Conservation (phyloP, 352 stramenopile genomes). For the Phytophthora agathidicida region DNA sequence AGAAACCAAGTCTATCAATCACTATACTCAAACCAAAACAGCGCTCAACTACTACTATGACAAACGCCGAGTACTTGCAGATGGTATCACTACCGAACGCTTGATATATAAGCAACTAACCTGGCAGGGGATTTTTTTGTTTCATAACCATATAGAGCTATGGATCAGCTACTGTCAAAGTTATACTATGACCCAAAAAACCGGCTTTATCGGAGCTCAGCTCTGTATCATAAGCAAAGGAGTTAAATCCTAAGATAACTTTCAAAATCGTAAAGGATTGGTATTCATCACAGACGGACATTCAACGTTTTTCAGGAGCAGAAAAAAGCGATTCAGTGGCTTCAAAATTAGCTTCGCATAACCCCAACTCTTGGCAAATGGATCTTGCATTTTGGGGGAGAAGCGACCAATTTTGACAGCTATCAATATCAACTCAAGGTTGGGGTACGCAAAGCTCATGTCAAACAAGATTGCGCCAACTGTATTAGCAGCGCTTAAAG, state of each 20-base stretch:
- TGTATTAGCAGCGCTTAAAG: slow-evolving; percentile 31
- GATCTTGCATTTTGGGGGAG: too few species aligned
- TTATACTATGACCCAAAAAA: slow-evolving; percentile 38
- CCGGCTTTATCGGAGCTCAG: slow-evolving; percentile 23
- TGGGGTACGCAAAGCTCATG: slow-evolving; percentile 44
- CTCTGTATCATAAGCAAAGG: slow-evolving; percentile 30
- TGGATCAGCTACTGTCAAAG: slow-evolving; percentile 21
- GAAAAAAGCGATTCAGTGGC: too few species aligned
- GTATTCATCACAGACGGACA: too few species aligned
- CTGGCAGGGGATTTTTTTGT: background rate
- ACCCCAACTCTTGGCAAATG: too few species aligned
- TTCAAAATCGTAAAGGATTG: too few species aligned
- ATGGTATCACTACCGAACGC: slow-evolving; percentile 1
- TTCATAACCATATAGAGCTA: slow-evolving; percentile 13
- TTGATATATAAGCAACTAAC: slow-evolving; percentile 7
- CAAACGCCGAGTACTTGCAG: too few species aligned
- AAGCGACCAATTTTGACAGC: too few species aligned
- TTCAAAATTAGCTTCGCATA: too few species aligned
- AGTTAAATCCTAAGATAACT: slow-evolving; percentile 13
- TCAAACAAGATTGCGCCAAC: slow-evolving; percentile 37
- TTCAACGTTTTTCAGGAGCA: too few species aligned
- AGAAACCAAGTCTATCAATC: too few species aligned
- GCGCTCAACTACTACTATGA: too few species aligned
- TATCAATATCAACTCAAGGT: slow-evolving; percentile 46
- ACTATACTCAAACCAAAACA: too few species aligned